These are phyloP conservation scores for Trichomonascus vanleenenianus DNA, from an alignment of 805 yeast genomes.

Conservation along the genomic window DNA sequence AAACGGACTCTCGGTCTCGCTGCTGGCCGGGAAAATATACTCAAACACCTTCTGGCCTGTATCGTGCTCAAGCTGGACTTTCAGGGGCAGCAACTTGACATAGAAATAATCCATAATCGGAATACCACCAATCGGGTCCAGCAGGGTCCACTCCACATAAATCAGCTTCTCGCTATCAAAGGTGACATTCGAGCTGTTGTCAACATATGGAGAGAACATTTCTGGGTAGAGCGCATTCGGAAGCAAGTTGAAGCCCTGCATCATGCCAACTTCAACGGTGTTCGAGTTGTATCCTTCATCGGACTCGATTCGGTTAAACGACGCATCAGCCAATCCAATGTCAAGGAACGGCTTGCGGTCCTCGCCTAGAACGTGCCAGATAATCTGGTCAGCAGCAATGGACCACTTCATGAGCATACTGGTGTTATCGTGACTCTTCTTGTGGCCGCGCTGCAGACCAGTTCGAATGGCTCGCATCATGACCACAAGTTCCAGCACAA, in stretches of 20 bases:
- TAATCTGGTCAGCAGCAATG: conserved; percentile 60
- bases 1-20: conserved; percentile 23
- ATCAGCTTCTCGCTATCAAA: conserved; percentile 31
- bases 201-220: conserved; percentile 46
- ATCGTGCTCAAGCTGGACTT: conserved; percentile 62
- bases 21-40: conserved; percentile 61
- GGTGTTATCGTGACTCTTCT: conserved; percentile 28
- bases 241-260: conserved; percentile 64
- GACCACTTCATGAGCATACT: conserved; percentile 36
- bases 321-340: conserved; percentile 54
- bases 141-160: conserved; percentile 63
- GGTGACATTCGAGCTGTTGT: conserved; percentile 6
- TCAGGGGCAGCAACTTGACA: conserved; percentile 55
- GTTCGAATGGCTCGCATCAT: conserved; percentile 30
- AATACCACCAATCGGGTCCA: conserved; percentile 85
- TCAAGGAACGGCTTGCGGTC: conserved; percentile 59
- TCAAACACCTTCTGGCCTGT: conserved; percentile 55
- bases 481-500: conserved; percentile 25
- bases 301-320: conserved; percentile 53
- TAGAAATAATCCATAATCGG: conserved; percentile 63
- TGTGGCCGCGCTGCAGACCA: conserved; percentile 25
- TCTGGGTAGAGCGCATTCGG: conserved; percentile 58
- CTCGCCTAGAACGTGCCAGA: conserved; percentile 60
- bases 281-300: conserved; percentile 63
- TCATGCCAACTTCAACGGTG: conserved; percentile 45